A percentile compares a stretch with the other conserved stretches of the same genome.
Evolutionary conservation across 1,139 yeast genomes (phyloP).

Genomic region (Geotrichum australiense): DNA sequence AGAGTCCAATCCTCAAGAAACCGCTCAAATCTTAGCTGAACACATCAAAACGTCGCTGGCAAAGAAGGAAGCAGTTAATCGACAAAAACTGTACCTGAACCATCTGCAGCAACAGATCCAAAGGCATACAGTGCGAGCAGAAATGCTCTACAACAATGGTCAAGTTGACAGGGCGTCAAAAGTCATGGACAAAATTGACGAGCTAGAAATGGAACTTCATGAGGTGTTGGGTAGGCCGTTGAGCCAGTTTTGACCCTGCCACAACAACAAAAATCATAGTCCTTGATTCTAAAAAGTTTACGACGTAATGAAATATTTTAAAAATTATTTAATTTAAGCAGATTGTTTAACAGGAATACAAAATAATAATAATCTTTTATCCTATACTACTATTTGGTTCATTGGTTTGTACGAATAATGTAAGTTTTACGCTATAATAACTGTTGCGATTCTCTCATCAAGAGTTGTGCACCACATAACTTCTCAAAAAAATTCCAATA

Average conservation of each 20-base stretch:
- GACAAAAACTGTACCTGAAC: conserved; percentile 14
- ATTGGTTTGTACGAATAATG: too few relatives aligned
- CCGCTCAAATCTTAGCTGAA: conserved; percentile 17
- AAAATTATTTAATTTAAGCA: too few relatives aligned
- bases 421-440: too few relatives aligned
- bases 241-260: conserved; percentile 12
- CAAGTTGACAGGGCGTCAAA: conserved; percentile 17
- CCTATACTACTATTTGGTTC: too few relatives aligned
- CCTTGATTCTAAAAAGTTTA: too few relatives aligned
- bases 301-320: too few relatives aligned
- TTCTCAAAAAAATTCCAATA: too few relatives aligned
- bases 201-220: conserved; percentile 17
- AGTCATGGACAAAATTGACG: conserved; percentile 18
- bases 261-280: not conserved
- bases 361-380: too few relatives aligned
- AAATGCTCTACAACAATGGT: conserved; percentile 18
- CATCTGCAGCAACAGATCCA: conserved; percentile 18
- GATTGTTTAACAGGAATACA: too few relatives aligned
- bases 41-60: conserved; percentile 18
- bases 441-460: too few relatives aligned
- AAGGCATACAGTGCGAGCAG: conserved; percentile 17
- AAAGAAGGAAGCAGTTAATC: conserved; percentile 17
- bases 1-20: conserved; percentile 14
- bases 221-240: conserved; percentile 15
- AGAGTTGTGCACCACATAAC: too few relatives aligned